Percentiles rank a stretch among this genome's conserved stretches.
Conservation (phyloP, 164 flowering plant species). For the Tinospora cordifolia region DNA sequence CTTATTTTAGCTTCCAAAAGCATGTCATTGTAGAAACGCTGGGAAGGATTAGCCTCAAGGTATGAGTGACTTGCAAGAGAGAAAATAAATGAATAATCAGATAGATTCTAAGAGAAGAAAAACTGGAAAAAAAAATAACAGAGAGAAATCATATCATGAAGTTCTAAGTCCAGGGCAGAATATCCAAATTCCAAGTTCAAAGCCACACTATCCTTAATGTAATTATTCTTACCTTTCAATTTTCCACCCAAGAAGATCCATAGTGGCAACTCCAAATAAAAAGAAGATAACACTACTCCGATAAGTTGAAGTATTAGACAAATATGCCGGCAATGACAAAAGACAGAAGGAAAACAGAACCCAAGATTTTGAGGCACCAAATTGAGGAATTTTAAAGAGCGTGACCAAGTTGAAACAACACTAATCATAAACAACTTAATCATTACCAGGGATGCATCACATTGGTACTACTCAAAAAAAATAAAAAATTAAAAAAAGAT, state of each 20-base stretch:
- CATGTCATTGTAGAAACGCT: background rate
- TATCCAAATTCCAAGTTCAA: background rate
- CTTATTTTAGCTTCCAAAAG: background rate
- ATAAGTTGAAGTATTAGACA: background rate
- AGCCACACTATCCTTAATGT: background rate
- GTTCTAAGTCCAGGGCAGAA: background rate
- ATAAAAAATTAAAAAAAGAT: background rate
- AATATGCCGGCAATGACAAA: background rate
- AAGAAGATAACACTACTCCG: background rate
- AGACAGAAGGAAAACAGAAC: background rate
- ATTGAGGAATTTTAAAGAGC: background rate
- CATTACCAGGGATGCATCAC: too few species aligned
- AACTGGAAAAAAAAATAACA: background rate
- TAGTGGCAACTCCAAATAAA: background rate
- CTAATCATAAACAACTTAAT: too few species aligned
- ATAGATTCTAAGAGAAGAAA: background rate
- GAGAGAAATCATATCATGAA: background rate
- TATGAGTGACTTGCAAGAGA: background rate
- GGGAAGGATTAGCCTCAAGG: background rate
- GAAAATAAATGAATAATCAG: background rate
- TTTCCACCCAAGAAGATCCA: background rate
- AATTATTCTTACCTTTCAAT: background rate
- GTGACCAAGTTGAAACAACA: background rate
- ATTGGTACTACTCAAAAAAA: too few species aligned
- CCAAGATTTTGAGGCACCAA: background rate